These are phyloP conservation scores for Aspergillus fumigatus DNA, from an alignment of 2,329 filamentous ascomycete species.

Conservation along the genomic window DNA sequence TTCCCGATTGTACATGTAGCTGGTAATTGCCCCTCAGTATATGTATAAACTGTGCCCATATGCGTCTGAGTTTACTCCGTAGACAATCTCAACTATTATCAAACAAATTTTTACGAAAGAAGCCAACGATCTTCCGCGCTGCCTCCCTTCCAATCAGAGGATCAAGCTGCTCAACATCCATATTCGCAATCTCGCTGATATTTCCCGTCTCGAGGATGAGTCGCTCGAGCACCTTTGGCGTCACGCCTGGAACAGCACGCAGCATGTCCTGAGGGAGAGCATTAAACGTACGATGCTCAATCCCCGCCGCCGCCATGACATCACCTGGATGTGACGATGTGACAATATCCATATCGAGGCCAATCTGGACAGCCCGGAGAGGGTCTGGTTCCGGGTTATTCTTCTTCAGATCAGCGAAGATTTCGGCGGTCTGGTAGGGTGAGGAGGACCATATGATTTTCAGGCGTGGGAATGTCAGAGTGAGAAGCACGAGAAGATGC, in stretches of 20 bases:
- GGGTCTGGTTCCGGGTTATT: constrained; percentile 88
- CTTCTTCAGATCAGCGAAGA: constrained; percentile 89
- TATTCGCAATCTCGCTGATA: constrained; percentile 79
- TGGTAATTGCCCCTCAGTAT: background rate
- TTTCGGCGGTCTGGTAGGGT: constrained; percentile 94
- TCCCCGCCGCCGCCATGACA: constrained; percentile 52
- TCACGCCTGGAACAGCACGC: constrained; percentile 76
- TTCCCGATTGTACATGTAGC: background rate
- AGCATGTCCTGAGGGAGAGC: constrained; percentile 89
- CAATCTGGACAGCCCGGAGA: constrained; percentile 75
- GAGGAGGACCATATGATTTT: constrained; percentile 91
- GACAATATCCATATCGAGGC: constrained; percentile 58
- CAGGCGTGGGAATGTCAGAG: constrained; percentile 82
- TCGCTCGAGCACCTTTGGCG: constrained; percentile 68
- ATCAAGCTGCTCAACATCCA: constrained; percentile 68
- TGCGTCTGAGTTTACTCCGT: background rate
- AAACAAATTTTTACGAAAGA: constrained; percentile 68
- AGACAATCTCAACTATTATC: constrained; percentile 30
- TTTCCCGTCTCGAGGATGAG: constrained; percentile 70
- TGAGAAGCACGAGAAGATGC: constrained; percentile 85
- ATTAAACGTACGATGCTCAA: constrained; percentile 66
- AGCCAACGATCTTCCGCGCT: constrained; percentile 69
- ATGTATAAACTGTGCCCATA: background rate
- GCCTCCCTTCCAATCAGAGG: constrained; percentile 72
- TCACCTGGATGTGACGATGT: constrained; percentile 37